Conservation (phyloP, 78 protist genomes). For the Emiliania huxleyi region DNA sequence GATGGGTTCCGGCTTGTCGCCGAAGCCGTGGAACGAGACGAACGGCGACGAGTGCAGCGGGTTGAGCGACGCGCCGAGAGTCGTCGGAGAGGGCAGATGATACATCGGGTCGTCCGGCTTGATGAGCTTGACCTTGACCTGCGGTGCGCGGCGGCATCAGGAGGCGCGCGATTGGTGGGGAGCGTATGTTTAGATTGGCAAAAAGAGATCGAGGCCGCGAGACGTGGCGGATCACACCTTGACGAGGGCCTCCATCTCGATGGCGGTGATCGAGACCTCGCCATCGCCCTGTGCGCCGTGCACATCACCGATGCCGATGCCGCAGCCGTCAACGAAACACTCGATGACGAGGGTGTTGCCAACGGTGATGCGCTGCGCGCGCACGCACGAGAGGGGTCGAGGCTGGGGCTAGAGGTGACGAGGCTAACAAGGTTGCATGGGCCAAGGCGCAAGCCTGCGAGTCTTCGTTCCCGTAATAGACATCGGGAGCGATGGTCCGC, state of each 20-base stretch:
- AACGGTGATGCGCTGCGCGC: neutral
- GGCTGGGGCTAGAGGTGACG: no score
- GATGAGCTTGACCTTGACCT: neutral
- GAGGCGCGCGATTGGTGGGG: no score
- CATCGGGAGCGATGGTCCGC: neutral
- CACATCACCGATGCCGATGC: neutral
- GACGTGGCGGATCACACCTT: no score
- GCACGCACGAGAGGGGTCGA: no score
- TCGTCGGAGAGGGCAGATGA: neutral
- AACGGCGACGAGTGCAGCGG: neutral
- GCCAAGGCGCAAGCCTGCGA: no score
- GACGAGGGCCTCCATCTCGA: neutral
- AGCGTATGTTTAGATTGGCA: no score
- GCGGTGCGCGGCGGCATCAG: no score
- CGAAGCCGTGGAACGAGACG: neutral
- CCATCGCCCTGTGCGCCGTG: slow-evolving; percentile 20
- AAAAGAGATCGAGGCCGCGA: no score
- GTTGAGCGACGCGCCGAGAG: neutral
- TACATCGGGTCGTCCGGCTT: neutral
- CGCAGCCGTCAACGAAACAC: neutral
- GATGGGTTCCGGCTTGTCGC: neutral
- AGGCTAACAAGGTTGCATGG: no score
- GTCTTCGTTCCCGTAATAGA: neutral
- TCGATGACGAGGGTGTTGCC: neutral
- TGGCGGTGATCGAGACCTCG: slow-evolving; percentile 13